Conservation (phyloP, 2,329 filamentous ascomycete species). For the Diaporthe batatas region DNA sequence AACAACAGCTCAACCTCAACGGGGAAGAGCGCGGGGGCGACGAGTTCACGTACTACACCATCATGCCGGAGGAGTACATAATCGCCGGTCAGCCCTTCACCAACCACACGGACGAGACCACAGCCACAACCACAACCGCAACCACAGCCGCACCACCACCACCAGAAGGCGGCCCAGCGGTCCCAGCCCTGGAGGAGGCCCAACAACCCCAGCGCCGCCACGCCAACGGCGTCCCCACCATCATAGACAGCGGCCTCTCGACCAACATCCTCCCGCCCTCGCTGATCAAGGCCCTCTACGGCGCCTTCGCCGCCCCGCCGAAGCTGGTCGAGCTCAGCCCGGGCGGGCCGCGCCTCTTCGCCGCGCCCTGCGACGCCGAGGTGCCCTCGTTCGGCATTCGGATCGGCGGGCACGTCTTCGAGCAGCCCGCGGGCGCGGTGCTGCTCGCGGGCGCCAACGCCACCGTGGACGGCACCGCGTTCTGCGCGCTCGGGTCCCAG, state of each 20-base stretch:
- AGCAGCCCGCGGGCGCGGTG: constrained; percentile 47
- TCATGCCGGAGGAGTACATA: constrained; percentile 39
- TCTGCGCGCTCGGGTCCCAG: constrained; percentile 48
- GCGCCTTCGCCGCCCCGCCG: constrained; percentile 45
- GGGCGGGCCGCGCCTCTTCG: constrained; percentile 43
- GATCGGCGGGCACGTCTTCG: constrained; percentile 46
- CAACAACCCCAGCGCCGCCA: background rate
- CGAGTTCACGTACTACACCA: constrained; percentile 39
- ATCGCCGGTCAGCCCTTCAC: constrained; percentile 30
- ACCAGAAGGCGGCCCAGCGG: too few species aligned
- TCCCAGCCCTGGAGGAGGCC: too few species aligned
- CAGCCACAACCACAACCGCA: background rate
- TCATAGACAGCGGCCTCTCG: constrained; percentile 39
- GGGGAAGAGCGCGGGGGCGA: constrained; percentile 14
- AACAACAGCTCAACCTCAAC: constrained; percentile 25
- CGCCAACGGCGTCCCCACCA: constrained; percentile 22
- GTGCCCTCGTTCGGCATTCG: constrained; percentile 49
- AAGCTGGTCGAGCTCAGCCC: constrained; percentile 40
- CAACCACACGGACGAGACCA: background rate
- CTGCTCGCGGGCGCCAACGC: constrained; percentile 46
- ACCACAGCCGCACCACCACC: too few species aligned
- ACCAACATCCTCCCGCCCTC: constrained; percentile 35
- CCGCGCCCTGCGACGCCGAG: constrained; percentile 48
- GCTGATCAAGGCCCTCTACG: constrained; percentile 45
- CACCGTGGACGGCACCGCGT: constrained; percentile 41